Conservation (phyloP, 2,329 filamentous ascomycete species). For the Exophiala sideris region DNA sequence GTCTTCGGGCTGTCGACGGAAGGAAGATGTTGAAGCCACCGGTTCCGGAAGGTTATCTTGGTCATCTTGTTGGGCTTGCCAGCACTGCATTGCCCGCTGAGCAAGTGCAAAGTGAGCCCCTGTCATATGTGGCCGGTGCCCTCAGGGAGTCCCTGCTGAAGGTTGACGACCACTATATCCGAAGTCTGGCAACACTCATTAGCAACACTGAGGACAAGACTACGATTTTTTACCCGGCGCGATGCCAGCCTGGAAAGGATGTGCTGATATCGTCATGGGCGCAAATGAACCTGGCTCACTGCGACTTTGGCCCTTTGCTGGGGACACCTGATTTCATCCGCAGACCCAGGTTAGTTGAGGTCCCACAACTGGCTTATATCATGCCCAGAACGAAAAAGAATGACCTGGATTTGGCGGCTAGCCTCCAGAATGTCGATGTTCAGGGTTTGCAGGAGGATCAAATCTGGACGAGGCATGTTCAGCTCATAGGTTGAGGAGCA, state of each 20-base stretch:
- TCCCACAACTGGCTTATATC: constrained; percentile 8
- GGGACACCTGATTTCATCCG: constrained; percentile 8
- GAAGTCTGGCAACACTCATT: constrained; percentile 6
- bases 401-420: constrained; percentile 4
- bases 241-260: constrained; percentile 3
- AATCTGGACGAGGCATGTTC: constrained; percentile 1
- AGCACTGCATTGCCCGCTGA: constrained; percentile 5
- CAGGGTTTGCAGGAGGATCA: constrained; percentile 1
- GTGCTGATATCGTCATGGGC: constrained; percentile 10
- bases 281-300: constrained; percentile 1
- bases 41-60: constrained; percentile 3
- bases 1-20: constrained; percentile 6
- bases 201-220: constrained; percentile 4
- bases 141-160: constrained; percentile 5
- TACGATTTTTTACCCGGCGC: constrained; percentile 5
- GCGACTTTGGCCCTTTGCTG: constrained; percentile 4
- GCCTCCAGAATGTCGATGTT: constrained; percentile 5
- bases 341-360: background rate
- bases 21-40: constrained; percentile 1
- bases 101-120: background rate
- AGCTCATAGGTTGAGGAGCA: background rate
- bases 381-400: constrained; percentile 9
- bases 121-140: constrained; percentile 2
- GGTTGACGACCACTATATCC: constrained; percentile 5
- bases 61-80: constrained; percentile 5